These are phyloP conservation scores for Lentithecium fluviatile DNA, from an alignment of 495 filamentous ascomycete genomes.

Conservation along the genomic window DNA sequence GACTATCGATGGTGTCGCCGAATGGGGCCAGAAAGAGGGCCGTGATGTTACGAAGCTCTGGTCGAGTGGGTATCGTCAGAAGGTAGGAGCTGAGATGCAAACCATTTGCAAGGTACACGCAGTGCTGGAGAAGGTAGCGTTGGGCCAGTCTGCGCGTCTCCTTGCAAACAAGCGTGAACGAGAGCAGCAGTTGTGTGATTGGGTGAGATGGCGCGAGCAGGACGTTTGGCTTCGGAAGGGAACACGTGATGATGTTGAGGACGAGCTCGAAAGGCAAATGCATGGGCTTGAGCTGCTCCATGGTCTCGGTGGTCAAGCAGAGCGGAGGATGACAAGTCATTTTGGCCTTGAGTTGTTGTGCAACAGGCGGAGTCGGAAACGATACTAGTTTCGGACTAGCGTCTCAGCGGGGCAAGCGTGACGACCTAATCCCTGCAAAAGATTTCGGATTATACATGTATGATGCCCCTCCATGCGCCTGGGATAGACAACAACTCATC, in stretches of 20 bases:
- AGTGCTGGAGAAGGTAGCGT: conserved; percentile 18
- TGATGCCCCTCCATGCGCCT: conserved; percentile 19
- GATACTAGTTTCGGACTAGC: conserved; percentile 4
- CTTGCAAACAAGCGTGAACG: conserved; percentile 26
- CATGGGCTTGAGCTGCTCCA: conserved; percentile 14
- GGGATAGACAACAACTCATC: neutral
- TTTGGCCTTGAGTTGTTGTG: too few relatives aligned
- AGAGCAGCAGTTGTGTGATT: conserved; percentile 14
- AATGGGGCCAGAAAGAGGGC: conserved; percentile 19
- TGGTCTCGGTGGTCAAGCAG: neutral
- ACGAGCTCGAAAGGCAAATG: conserved; percentile 23
- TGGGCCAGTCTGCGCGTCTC: conserved; percentile 19
- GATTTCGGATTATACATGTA: too few relatives aligned
- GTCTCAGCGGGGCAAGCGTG: too few relatives aligned
- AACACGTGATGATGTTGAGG: conserved; percentile 15
- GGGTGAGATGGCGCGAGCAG: conserved; percentile 12
- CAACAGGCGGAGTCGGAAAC: neutral
- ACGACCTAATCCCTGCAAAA: too few relatives aligned
- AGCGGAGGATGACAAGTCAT: too few relatives aligned
- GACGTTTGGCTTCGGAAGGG: conserved; percentile 3
- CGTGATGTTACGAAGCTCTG: conserved; percentile 8
- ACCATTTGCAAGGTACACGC: conserved; percentile 14
- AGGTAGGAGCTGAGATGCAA: conserved; percentile 8
- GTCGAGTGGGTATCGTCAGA: conserved; percentile 8
- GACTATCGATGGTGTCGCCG: conserved; percentile 6